phyloP scores from a whole-genome alignment of 257 asterid species.

The Apocynum venetum region DNA sequence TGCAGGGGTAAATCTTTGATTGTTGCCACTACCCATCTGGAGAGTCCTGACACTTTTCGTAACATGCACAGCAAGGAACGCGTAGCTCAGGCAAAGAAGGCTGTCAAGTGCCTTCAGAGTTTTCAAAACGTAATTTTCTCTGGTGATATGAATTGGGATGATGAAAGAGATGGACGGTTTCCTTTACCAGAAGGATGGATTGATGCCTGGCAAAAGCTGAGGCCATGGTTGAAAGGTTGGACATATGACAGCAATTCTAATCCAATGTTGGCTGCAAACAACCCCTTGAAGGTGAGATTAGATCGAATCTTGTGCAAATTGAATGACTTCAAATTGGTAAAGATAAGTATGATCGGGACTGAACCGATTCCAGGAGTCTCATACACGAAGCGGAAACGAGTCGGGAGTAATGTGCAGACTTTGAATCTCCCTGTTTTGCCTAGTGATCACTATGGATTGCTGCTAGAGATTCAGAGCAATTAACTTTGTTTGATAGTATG shows the following conservation, averaged over 20 bases:
- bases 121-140: conserved; percentile 6
- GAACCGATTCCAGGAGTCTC: conserved; percentile 9
- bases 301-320: conserved; percentile 8
- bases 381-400: conserved; percentile 11
- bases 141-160: conserved; percentile 14
- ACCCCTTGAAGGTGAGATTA: conserved; percentile 9
- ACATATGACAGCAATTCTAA: conserved; percentile 10
- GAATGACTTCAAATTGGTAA: not conserved
- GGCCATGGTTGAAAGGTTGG: conserved; percentile 8
- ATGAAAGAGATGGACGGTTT: not conserved
- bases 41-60: conserved; percentile 1
- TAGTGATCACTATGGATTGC: conserved; percentile 14
- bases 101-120: not conserved
- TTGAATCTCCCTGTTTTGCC: conserved; percentile 10
- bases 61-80: conserved; percentile 2
- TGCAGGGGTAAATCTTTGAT: not conserved
- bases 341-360: conserved; percentile 1
- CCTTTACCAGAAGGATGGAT: not conserved
- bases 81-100: conserved; percentile 5
- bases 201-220: conserved; percentile 1
- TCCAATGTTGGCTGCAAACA: conserved; percentile 2
- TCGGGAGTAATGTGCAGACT: not conserved
- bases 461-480: conserved; percentile 7
- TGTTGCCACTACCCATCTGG: conserved; percentile 9
- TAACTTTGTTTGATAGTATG: not conserved